These are phyloP conservation scores for Zarea fungicola DNA, from an alignment of 2,329 filamentous ascomycete species.

Conservation along the genomic window DNA sequence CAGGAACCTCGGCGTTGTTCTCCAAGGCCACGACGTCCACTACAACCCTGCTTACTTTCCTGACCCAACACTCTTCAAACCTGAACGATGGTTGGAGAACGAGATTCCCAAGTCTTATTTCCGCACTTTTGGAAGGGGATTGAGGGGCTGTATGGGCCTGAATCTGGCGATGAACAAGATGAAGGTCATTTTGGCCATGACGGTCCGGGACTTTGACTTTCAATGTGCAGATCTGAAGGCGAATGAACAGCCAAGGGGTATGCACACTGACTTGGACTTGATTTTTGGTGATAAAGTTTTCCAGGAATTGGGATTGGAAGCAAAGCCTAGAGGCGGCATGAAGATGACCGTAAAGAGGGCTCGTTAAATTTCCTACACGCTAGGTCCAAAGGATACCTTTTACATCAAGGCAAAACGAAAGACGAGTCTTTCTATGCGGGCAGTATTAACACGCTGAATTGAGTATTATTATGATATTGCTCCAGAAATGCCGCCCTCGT, in stretches of 20 bases:
- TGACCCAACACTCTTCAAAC: constrained; percentile 32
- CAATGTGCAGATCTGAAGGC: constrained; percentile 18
- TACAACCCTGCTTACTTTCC: constrained; percentile 31
- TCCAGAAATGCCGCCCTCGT: too few species aligned
- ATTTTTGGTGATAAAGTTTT: constrained; percentile 18
- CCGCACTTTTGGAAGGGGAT: constrained; percentile 32
- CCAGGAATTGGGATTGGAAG: neutral
- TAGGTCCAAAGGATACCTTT: too few species aligned
- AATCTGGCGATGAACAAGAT: constrained; percentile 31
- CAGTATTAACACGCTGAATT: too few species aligned
- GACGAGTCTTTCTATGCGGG: too few species aligned
- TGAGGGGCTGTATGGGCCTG: constrained; percentile 32
- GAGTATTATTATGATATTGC: too few species aligned
- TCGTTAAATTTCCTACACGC: too few species aligned
- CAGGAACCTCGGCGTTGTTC: constrained; percentile 21
- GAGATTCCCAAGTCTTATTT: constrained; percentile 14
- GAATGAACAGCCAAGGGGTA: constrained; percentile 3
- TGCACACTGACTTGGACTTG: neutral
- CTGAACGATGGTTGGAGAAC: constrained; percentile 36
- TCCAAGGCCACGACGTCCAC: constrained; percentile 22
- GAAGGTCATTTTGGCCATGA: constrained; percentile 23
- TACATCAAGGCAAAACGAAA: too few species aligned
- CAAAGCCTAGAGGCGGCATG: neutral
- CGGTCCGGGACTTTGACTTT: constrained; percentile 21
- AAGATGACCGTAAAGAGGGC: neutral